Conservation (phyloP, 192 early-diverging fungal genomes). For the Coemansia sp. region DNA sequence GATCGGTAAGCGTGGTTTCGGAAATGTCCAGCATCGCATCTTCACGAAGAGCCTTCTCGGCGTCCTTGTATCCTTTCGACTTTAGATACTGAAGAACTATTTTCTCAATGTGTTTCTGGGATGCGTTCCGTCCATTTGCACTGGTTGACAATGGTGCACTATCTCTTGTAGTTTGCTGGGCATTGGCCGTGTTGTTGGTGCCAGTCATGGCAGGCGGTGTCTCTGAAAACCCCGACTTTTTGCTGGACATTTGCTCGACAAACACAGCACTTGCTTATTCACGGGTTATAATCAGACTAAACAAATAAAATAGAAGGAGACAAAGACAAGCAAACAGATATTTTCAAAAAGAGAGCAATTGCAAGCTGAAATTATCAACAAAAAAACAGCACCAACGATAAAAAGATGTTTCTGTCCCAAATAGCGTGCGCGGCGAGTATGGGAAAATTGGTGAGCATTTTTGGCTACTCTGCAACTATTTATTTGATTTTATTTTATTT, state of each 20-base stretch:
- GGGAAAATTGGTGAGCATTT: background rate
- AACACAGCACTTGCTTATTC: background rate
- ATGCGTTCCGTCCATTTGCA: slow-evolving; percentile 20
- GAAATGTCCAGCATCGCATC: slow-evolving; percentile 56
- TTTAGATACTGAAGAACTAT: slow-evolving; percentile 69
- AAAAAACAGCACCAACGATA: background rate
- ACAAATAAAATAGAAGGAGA: too few relatives aligned
- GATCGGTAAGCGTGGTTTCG: slow-evolving; percentile 54
- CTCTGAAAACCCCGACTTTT: slow-evolving; percentile 7
- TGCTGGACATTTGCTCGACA: slow-evolving; percentile 6
- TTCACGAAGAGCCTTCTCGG: slow-evolving; percentile 65
- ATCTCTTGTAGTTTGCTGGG: background rate
- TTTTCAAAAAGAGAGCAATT: background rate
- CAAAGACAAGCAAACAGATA: background rate
- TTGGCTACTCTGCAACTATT: background rate
- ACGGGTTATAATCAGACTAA: background rate
- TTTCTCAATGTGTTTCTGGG: slow-evolving; percentile 57
- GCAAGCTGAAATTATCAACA: background rate
- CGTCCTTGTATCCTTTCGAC: slow-evolving; percentile 69
- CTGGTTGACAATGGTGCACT: background rate
- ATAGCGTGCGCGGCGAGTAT: background rate
- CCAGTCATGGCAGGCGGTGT: background rate
- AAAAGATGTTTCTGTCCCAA: background rate
- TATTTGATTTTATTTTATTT: background rate
- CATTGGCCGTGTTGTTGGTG: background rate